phyloP scores from a whole-genome alignment of 148 eudicot species.

The Nyssa sinensis region DNA sequence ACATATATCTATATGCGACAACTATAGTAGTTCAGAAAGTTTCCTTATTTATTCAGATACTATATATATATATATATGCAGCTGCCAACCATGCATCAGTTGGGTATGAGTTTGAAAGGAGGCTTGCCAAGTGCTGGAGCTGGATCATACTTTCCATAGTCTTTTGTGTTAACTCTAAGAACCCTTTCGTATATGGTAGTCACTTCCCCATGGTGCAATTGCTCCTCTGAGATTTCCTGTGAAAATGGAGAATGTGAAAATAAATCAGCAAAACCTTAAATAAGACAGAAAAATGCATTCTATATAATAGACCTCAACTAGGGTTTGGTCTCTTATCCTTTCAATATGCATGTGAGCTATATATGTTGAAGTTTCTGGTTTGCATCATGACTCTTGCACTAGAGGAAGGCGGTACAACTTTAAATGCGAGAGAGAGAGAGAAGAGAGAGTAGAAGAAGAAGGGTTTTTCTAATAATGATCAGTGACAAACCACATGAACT shows the following conservation, averaged over 20 bases:
- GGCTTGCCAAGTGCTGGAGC: slow-evolving; percentile 23
- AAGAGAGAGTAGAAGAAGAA: not conserved
- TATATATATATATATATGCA: not conserved
- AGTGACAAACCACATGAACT: slow-evolving; percentile 30
- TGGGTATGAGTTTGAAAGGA: slow-evolving; percentile 27
- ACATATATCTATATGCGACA: too few species aligned
- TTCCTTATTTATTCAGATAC: not conserved
- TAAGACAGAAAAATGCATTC: not conserved
- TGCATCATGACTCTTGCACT: not conserved
- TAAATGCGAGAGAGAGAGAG: slow-evolving; percentile 14
- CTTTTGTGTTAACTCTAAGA: slow-evolving; percentile 20
- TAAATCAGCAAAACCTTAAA: not conserved
- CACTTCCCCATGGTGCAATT: not conserved
- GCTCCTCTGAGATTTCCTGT: slow-evolving; percentile 5
- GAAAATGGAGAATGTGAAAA: not conserved
- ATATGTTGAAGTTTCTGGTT: not conserved
- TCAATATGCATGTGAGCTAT: too few species aligned
- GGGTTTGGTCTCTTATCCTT: too few species aligned
- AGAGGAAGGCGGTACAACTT: too few species aligned
- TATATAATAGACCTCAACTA: too few species aligned
- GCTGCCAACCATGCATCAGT: slow-evolving; percentile 4
- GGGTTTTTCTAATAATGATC: not conserved
- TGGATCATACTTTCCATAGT: slow-evolving; percentile 31
- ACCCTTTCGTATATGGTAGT: slow-evolving; percentile 20
- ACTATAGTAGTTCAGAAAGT: not conserved